These are phyloP conservation scores for Apiospora marii DNA, from an alignment of 2,329 filamentous ascomycete genomes.

Conservation along the genomic window DNA sequence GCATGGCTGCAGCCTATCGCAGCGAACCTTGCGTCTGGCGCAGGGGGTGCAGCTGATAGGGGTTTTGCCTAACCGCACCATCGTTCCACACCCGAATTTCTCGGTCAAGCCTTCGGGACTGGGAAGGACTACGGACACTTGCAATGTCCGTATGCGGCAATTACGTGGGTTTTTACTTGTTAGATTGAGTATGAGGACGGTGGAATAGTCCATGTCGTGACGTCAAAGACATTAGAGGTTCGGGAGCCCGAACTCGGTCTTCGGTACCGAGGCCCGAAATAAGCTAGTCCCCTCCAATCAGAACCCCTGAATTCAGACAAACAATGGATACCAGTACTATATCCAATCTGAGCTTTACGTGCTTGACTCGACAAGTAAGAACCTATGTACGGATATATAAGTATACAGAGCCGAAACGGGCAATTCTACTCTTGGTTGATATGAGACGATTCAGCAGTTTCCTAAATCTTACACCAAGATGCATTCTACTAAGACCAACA, in stretches of 20 bases:
- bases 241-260: constrained; percentile 14
- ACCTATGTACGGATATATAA: not conserved
- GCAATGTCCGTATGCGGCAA: not conserved
- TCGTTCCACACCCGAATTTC: not conserved
- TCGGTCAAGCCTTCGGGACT: not conserved
- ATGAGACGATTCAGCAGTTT: not conserved
- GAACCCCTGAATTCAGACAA: not conserved
- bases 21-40: constrained; percentile 27
- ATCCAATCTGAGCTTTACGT: not conserved
- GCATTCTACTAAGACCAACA: not conserved
- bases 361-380: not conserved
- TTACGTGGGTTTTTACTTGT: not conserved
- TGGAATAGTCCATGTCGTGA: not conserved
- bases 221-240: not conserved
- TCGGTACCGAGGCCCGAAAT: constrained; percentile 2
- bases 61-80: constrained; percentile 23
- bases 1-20: constrained; percentile 25
- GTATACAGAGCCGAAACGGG: not conserved
- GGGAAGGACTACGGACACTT: not conserved
- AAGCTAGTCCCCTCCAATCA: constrained; percentile 7
- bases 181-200: not conserved
- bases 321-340: not conserved
- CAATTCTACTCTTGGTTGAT: too few relatives aligned
- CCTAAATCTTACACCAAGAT: not conserved
- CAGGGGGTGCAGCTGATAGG: constrained; percentile 24